These are phyloP conservation scores for Ogataea nakhonphanomensis DNA, from an alignment of 805 yeast species.

Conservation along the genomic window DNA sequence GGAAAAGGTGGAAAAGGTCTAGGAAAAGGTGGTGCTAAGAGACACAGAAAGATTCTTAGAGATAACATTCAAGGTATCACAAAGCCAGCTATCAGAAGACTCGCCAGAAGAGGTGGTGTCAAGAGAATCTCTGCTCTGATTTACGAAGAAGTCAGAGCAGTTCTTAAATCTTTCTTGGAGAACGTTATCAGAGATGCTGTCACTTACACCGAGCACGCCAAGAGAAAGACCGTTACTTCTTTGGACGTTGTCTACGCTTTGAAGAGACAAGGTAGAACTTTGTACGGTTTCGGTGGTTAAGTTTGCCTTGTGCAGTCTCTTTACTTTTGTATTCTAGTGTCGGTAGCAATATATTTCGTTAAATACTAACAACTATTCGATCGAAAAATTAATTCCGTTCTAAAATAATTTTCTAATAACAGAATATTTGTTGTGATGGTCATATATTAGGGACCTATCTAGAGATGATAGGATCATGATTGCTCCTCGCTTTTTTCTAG, in stretches of 20 bases:
- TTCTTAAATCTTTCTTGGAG: constrained; percentile 92
- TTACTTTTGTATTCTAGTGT: constrained; percentile 21
- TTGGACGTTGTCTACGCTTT: constrained; percentile 98
- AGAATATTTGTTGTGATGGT: constrained; percentile 3
- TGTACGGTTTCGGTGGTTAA: constrained; percentile 99
- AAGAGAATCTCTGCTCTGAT: constrained; percentile 99
- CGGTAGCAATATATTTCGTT: constrained; percentile 18
- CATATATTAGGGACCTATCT: background rate
- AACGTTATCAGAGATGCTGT: constrained; percentile 98
- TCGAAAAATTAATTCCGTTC: constrained; percentile 10
- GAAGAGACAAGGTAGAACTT: constrained; percentile 99
- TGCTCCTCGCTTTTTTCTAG: background rate
- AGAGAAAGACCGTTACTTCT: constrained; percentile 99
- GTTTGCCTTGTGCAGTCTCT: constrained; percentile 13
- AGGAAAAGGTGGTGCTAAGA: constrained; percentile 99
- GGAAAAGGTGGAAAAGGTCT: constrained; percentile 99
- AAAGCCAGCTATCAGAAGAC: constrained; percentile 99
- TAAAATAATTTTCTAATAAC: constrained; percentile 4
- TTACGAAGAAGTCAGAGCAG: constrained; percentile 98
- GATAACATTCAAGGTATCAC: constrained; percentile 99
- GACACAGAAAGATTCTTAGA: constrained; percentile 99
- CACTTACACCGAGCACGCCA: constrained; percentile 99
- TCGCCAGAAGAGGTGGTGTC: constrained; percentile 99
- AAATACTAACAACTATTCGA: constrained; percentile 6
- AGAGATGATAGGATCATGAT: background rate